Conservation (phyloP, 306 rosid genomes). For the Vachellia collinsii region DNA sequence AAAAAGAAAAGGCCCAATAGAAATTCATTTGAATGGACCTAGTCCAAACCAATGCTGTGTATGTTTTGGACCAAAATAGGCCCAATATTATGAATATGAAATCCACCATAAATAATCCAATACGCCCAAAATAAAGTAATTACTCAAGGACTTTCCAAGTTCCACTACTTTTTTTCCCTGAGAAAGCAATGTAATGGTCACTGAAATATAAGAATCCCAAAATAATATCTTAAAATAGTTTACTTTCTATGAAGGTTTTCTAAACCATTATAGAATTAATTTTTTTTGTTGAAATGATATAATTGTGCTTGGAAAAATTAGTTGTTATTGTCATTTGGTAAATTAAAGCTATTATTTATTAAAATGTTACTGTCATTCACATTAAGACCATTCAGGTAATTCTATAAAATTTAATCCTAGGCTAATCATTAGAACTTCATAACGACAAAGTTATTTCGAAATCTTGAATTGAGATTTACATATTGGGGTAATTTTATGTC, state of each 20-base stretch:
- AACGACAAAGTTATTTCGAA: too few relatives aligned
- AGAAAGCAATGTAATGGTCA: not conserved
- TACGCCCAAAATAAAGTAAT: not conserved
- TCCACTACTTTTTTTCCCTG: not conserved
- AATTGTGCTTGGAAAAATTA: not conserved
- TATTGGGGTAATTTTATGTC: too few relatives aligned
- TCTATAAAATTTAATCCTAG: too few relatives aligned
- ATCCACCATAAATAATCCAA: not conserved
- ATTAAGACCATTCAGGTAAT: not conserved
- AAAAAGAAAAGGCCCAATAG: not conserved
- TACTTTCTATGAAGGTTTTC: not conserved
- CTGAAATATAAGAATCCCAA: too few relatives aligned
- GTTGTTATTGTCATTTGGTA: not conserved
- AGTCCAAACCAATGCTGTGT: not conserved
- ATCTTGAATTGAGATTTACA: too few relatives aligned
- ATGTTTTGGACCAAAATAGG: not conserved
- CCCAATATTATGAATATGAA: not conserved
- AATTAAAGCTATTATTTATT: too few relatives aligned
- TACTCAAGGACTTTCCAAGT: not conserved
- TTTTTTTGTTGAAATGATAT: not conserved
- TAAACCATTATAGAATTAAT: too few relatives aligned
- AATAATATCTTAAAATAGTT: not conserved
- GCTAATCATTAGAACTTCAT: too few relatives aligned
- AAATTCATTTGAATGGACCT: not conserved
- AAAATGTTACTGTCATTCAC: not conserved